Conservation (phyloP, 176 grass and related monocot genomes). For the Carex kokanica region DNA sequence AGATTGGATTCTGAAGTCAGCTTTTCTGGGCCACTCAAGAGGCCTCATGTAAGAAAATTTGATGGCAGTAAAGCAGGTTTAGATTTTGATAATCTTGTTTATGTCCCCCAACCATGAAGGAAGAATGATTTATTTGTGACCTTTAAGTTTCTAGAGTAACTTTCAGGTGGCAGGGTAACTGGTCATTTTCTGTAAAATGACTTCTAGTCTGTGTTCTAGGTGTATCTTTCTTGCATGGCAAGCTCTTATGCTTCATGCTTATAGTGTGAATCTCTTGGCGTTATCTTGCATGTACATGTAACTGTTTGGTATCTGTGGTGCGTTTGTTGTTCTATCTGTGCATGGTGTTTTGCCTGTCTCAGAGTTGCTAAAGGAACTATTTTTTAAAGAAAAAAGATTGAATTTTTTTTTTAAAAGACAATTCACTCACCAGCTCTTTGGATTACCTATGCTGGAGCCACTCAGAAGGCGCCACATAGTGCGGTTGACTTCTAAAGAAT, state of each 20-base stretch:
- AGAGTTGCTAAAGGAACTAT: background rate
- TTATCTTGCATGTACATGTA: conserved; percentile 6
- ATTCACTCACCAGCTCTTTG: background rate
- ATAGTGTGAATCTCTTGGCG: conserved; percentile 11
- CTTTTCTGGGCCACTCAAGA: conserved; percentile 35
- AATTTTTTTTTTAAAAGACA: background rate
- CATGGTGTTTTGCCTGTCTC: background rate
- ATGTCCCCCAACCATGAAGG: background rate
- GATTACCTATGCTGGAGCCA: background rate
- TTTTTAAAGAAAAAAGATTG: background rate
- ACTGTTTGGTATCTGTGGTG: background rate
- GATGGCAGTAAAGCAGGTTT: background rate
- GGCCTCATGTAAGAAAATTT: conserved; percentile 41
- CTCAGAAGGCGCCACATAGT: background rate
- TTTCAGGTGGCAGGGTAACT: background rate
- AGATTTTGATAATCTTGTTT: background rate
- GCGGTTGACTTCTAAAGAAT: background rate
- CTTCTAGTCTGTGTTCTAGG: background rate
- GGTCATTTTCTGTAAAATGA: background rate
- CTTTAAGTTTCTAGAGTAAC: background rate
- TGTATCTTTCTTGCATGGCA: background rate
- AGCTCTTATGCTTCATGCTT: conserved; percentile 2
- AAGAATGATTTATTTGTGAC: background rate
- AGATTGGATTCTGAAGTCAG: conserved; percentile 47
- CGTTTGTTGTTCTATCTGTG: background rate